A percentile compares a stretch with the other conserved stretches of the same genome.
Conservation (phyloP, 306 rosid genomes). For the Pyrus pyrifolia region DNA sequence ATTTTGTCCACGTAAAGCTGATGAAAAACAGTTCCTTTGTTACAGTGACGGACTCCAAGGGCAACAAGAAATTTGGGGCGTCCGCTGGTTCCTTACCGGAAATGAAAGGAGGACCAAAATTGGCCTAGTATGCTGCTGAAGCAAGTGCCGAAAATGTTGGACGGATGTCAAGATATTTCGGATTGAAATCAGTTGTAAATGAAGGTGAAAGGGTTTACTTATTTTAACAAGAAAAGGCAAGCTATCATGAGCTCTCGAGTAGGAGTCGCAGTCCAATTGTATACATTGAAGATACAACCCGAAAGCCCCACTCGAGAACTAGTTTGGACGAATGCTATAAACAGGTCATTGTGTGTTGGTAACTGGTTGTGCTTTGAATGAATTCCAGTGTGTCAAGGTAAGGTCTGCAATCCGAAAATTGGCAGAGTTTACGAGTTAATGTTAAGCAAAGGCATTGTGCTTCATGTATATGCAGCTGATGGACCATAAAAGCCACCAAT, state of each 20-base stretch:
- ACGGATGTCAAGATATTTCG: slow-evolving; percentile 48
- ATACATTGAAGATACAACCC: slow-evolving; percentile 63
- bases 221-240: slow-evolving; percentile 60
- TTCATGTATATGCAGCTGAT: too few relatives aligned
- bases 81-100: slow-evolving; percentile 62
- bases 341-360: too few relatives aligned
- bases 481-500: too few relatives aligned
- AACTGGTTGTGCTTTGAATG: too few relatives aligned
- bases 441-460: too few relatives aligned
- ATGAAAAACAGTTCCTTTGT: slow-evolving; percentile 63
- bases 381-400: too few relatives aligned
- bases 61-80: slow-evolving; percentile 58
- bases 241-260: slow-evolving; percentile 71
- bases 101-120: slow-evolving; percentile 60
- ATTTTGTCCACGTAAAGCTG: slow-evolving; percentile 64
- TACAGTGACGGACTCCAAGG: slow-evolving; percentile 61
- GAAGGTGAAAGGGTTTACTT: slow-evolving; percentile 68
- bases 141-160: slow-evolving; percentile 72
- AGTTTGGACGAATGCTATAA: too few relatives aligned
- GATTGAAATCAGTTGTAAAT: slow-evolving; percentile 64
- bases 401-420: too few relatives aligned
- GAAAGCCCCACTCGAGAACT: slow-evolving; percentile 34
- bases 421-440: too few relatives aligned
- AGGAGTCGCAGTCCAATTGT: slow-evolving; percentile 55
- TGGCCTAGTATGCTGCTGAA: slow-evolving; percentile 58